phyloP scores from a whole-genome alignment of 1,139 yeast species.

The Pichia norvegensis region DNA sequence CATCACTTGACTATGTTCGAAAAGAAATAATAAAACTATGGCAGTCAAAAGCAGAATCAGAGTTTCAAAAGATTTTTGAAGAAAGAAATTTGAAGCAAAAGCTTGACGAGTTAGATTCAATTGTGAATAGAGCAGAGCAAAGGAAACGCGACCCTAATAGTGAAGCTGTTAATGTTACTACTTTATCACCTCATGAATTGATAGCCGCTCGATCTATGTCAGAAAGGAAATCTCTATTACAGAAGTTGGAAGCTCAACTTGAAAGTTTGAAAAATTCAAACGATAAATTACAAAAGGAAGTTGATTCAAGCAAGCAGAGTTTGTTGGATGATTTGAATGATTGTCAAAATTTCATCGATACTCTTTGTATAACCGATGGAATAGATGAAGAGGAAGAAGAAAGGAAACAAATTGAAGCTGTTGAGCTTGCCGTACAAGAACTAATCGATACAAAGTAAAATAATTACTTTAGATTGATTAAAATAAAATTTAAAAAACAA shows the following conservation, averaged over 20 bases:
- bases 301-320: conserved; percentile 3
- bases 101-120: conserved; percentile 57
- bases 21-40: conserved; percentile 56
- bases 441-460: not conserved
- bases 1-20: conserved; percentile 49
- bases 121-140: conserved; percentile 36
- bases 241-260: conserved; percentile 3
- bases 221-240: conserved; percentile 2
- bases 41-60: conserved; percentile 48
- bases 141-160: conserved; percentile 4
- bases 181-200: conserved; percentile 9
- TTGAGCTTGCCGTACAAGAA: conserved; percentile 13
- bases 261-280: not conserved
- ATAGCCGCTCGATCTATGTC: conserved; percentile 3
- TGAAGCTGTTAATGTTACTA: conserved; percentile 3
- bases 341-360: conserved; percentile 1
- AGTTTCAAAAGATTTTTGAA: conserved; percentile 56
- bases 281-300: conserved; percentile 1
- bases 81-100: conserved; percentile 55
- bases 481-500: too few relatives aligned
- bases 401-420: conserved; percentile 6
- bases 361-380: conserved; percentile 7
- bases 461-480: not conserved
- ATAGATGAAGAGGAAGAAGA: conserved; percentile 9
- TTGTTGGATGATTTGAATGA: conserved; percentile 5